A percentile compares a stretch with the other conserved stretches of the same genome.
Evolutionary conservation across 108 stramenopile species (phyloP).

Genomic region (Chaetoceros muelleri): DNA sequence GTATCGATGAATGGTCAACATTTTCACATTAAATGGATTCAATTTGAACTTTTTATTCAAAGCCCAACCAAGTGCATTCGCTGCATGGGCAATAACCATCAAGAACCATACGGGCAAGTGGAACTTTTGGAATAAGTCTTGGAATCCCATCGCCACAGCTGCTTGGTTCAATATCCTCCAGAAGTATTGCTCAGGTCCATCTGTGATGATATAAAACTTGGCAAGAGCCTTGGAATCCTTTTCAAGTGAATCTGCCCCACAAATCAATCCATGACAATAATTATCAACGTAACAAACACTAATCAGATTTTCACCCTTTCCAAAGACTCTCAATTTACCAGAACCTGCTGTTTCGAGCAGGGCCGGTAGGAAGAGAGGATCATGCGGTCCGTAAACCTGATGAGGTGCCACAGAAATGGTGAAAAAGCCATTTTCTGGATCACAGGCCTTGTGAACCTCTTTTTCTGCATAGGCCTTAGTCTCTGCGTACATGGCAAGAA

Average conservation of each 20-base stretch:
- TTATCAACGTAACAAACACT: conserved; percentile 95
- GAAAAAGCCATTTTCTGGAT: conserved; percentile 28
- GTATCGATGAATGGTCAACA: conserved; percentile 91
- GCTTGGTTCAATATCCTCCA: conserved; percentile 92
- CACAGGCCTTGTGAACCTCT: conserved; percentile 53
- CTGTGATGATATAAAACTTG: conserved; percentile 96
- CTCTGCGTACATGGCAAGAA: conserved; percentile 88
- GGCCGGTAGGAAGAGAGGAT: conserved; percentile 85
- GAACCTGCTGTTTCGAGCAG: conserved; percentile 79
- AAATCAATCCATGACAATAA: conserved; percentile 93
- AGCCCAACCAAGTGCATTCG: conserved; percentile 44
- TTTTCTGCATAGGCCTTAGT: conserved; percentile 92
- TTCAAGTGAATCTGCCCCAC: conserved; percentile 80
- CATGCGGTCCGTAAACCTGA: conserved; percentile 94
- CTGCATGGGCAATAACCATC: conserved; percentile 71
- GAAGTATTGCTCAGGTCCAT: conserved; percentile 80
- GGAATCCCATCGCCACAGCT: conserved; percentile 82
- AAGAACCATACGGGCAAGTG: conserved; percentile 78
- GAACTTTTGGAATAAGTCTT: conserved; percentile 58
- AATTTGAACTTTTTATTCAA: conserved; percentile 77
- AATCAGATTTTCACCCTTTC: conserved; percentile 78
- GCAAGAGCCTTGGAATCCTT: conserved; percentile 71
- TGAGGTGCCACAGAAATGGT: conserved; percentile 94
- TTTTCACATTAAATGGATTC: conserved; percentile 86
- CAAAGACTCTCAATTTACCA: conserved; percentile 88